phyloP scores from a whole-genome alignment of 2,329 filamentous ascomycete genomes.

The Diatrype stigma region DNA sequence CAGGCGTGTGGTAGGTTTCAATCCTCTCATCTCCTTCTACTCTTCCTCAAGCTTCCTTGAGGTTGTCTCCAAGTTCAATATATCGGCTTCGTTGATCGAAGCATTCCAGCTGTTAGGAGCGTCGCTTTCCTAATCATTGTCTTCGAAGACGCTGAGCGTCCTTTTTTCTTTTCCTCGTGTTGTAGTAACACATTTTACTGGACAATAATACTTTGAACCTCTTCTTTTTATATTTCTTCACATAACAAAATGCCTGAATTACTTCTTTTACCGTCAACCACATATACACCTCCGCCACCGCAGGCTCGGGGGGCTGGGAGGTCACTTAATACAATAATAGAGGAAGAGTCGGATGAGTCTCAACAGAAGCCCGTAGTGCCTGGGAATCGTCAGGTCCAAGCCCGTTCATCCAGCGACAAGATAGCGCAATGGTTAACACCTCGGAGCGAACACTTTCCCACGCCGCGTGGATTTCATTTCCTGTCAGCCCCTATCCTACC shows the following conservation, averaged over 20 bases:
- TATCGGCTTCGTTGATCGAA: conserved; percentile 42
- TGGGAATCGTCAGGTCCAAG: conserved; percentile 21
- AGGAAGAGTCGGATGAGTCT: conserved; percentile 46
- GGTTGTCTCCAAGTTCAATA: conserved; percentile 29
- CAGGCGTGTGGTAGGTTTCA: conserved; percentile 17
- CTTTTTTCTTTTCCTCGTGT: conserved; percentile 22
- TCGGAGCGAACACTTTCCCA: conserved; percentile 64
- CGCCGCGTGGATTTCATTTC: conserved; percentile 63
- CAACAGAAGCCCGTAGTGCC: conserved; percentile 22
- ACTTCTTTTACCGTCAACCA: conserved; percentile 34
- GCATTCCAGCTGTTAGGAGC: conserved; percentile 37
- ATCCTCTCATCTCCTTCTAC: conserved; percentile 19
- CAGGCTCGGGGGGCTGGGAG: conserved; percentile 50
- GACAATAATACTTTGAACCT: conserved; percentile 17
- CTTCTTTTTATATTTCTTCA: conserved; percentile 18
- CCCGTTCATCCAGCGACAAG: conserved; percentile 40
- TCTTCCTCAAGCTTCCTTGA: conserved; percentile 26
- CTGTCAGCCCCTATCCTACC: conserved; percentile 59
- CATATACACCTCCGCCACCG: conserved; percentile 48
- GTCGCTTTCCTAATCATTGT: conserved; percentile 26
- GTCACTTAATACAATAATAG: conserved; percentile 63
- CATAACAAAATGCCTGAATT: conserved; percentile 44
- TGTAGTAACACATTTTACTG: conserved; percentile 11
- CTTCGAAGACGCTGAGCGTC: conserved; percentile 29
- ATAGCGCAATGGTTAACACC: conserved; percentile 57